Percentiles rank a stretch among this genome's conserved stretches.
phyloP scores from a whole-genome alignment of 23 red algal genomes.

The Agarophyton chilense region DNA sequence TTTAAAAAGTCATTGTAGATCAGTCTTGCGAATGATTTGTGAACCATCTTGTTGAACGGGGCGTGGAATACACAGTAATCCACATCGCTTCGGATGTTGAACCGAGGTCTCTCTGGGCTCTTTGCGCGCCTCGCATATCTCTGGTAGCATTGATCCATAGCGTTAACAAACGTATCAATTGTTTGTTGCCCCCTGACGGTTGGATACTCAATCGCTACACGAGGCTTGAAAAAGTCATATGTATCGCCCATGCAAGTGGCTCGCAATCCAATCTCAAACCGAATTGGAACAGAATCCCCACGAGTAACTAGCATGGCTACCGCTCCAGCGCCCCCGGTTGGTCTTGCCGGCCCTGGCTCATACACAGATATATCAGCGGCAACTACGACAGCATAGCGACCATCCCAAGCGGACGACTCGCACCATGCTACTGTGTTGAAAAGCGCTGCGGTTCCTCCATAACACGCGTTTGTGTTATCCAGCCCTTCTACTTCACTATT shows the following conservation, averaged over 20 bases:
- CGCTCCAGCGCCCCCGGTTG: constrained; percentile 91
- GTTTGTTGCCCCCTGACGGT: constrained; percentile 86
- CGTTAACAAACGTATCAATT: constrained; percentile 80
- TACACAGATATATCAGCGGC: constrained; percentile 94
- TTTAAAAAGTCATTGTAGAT: constrained; percentile 59
- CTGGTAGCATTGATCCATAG: constrained; percentile 88
- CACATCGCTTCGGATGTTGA: constrained; percentile 26
- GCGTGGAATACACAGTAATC: constrained; percentile 92
- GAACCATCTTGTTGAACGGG: constrained; percentile 99
- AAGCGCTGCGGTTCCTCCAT: constrained; percentile 88
- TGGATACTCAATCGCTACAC: constrained; percentile 80
- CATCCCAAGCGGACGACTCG: constrained; percentile 86
- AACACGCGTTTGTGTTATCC: constrained; percentile 95
- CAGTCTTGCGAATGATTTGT: constrained; percentile 86
- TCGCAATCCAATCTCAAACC: constrained; percentile 77
- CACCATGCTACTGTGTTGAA: constrained; percentile 92
- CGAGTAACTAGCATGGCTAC: constrained; percentile 90
- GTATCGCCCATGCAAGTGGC: constrained; percentile 83
- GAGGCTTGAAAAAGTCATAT: constrained; percentile 96
- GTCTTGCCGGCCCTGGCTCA: constrained; percentile 79
- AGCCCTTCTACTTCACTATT: constrained; percentile 88
- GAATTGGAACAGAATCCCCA: constrained; percentile 42
- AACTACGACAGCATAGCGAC: constrained; percentile 89
- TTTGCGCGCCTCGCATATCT: constrained; percentile 31
- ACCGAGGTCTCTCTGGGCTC: not conserved